Conservation (phyloP, 106 monocot species). For the Apostasia ramifera region DNA sequence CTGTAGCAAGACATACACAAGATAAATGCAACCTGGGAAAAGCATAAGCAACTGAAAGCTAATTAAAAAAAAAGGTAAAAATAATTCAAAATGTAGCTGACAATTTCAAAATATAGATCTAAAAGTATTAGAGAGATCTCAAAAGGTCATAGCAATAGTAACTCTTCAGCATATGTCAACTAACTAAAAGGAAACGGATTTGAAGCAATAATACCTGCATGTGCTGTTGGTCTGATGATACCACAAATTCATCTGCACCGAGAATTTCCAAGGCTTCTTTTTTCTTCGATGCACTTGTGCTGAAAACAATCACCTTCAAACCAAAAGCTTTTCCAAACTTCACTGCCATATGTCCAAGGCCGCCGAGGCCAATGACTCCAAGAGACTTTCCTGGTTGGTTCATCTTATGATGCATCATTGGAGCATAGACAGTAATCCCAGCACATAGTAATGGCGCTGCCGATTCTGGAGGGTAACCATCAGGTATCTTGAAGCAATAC, state of each 20-base stretch:
- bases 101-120: not conserved
- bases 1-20: not conserved
- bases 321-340: constrained; percentile 96
- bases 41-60: not conserved
- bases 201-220: constrained; percentile 49
- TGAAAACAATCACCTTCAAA: constrained; percentile 72
- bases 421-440: constrained; percentile 81
- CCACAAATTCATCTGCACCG: constrained; percentile 76
- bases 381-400: constrained; percentile 91
- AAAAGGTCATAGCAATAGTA: not conserved
- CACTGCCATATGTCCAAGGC: constrained; percentile 88
- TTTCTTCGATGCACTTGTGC: constrained; percentile 76
- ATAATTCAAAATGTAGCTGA: not conserved
- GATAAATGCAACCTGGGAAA: not conserved
- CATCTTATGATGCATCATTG: constrained; percentile 81
- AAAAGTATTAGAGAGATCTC: not conserved
- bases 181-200: not conserved
- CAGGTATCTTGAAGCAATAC: constrained; percentile 77
- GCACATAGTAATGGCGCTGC: constrained; percentile 89
- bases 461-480: constrained; percentile 51
- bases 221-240: constrained; percentile 64
- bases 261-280: constrained; percentile 68
- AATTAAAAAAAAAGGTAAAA: not conserved
- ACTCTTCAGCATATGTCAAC: not conserved
- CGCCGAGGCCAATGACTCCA: constrained; percentile 87